Evolutionary conservation across 345 rosid genomes (phyloP), one percentile per base, ranked within the genome.

Genomic region (Salix udensis): DNA sequence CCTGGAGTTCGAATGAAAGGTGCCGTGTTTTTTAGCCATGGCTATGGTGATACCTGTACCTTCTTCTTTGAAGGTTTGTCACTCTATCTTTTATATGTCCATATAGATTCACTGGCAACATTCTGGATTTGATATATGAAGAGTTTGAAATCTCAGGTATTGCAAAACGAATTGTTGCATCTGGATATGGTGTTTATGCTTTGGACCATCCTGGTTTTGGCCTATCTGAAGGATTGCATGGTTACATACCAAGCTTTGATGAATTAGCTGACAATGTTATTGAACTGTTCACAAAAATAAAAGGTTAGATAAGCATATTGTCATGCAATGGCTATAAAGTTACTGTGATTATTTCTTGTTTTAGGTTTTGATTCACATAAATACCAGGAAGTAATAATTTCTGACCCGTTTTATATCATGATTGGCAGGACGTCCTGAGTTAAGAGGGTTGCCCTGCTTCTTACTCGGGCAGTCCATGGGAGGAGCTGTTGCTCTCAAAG

Each of bases 11-110:
- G 31, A 78, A 88, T 90, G 28, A 92, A 92, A 85, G 98, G 97
- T 68, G 86, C 82, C 28, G 79, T 95, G 74, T 93, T 75, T 73
- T 88, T 92, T 64, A 88, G 92, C 81, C 98, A 95, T 89, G 98
- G 98, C 15, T 95, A 95, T 86, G 98, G 98, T 39, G 97, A 94
- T 79, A 92, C 97, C 67, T 95, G 98, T 89, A 95, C 98, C 74
- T 95, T 95, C 91, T 91, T 95, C 90, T 92, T 92, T 67, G 97
- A 95, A 89, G 98, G 98, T 95, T 76, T 5, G 96, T 75, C 72
- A 18, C 67, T 69, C 12, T n/a, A 11, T 77, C 65, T 75, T 24
- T 31, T 71, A 42, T 42, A 11, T 16, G 1, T 15, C 39, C 7
- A 4, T 30, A 7, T 36, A 46, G 62, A 68, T 31, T 21, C 53